Evolutionary conservation across 2,329 filamentous ascomycete species (phyloP).

Genomic region (Thermothelomyces thermophilus): DNA sequence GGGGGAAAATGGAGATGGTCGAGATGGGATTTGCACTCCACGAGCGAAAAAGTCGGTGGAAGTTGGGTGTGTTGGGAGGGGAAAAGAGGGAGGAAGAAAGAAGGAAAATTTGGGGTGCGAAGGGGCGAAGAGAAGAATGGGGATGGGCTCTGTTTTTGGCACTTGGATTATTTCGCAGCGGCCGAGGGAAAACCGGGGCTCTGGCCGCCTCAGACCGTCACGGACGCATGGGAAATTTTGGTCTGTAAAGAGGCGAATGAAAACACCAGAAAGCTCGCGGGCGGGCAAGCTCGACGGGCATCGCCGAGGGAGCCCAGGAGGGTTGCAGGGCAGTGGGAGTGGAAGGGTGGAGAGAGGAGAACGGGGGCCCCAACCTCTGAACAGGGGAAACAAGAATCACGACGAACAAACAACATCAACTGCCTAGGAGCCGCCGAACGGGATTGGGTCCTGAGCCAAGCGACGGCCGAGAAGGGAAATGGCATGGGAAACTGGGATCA

Average conservation of each 20-base stretch:
- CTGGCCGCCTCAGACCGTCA: constrained; percentile 28
- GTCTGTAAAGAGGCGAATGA: constrained; percentile 25
- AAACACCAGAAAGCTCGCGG: constrained; percentile 21
- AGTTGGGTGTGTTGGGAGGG: constrained; percentile 32
- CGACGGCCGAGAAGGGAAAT: constrained; percentile 8
- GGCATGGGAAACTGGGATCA: background rate
- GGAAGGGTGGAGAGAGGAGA: background rate
- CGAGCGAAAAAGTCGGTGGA: constrained; percentile 28
- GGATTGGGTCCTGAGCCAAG: constrained; percentile 8
- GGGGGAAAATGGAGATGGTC: constrained; percentile 20
- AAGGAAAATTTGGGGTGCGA: constrained; percentile 32
- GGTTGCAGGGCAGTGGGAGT: background rate
- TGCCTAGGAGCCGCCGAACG: constrained; percentile 5
- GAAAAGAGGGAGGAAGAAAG: constrained; percentile 30
- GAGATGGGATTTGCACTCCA: constrained; percentile 34
- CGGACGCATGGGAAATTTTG: constrained; percentile 32
- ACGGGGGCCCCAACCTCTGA: background rate
- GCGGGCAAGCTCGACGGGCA: background rate
- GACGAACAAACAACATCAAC: background rate
- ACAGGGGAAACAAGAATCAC: constrained; percentile 4
- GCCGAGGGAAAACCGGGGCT: constrained; percentile 44
- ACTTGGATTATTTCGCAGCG: constrained; percentile 39
- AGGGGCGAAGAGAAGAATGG: constrained; percentile 31
- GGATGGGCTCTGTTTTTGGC: constrained; percentile 48
- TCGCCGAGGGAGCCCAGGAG: background rate